These are phyloP conservation scores for Salix dunnii DNA, from an alignment of 345 rosid species.

Conservation along the genomic window DNA sequence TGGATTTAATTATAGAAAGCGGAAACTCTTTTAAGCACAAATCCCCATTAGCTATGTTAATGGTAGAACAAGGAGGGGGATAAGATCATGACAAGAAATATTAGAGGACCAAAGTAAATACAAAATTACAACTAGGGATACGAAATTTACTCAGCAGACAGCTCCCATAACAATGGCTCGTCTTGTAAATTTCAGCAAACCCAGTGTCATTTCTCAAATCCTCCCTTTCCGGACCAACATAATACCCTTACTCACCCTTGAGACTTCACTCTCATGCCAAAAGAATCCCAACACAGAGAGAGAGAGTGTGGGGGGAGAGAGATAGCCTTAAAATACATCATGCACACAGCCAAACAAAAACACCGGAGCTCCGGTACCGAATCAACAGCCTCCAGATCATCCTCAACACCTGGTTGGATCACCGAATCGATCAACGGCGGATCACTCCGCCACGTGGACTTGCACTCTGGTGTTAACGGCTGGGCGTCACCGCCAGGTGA, in stretches of 20 bases:
- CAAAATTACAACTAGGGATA: too few relatives aligned
- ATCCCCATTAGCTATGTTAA: too few relatives aligned
- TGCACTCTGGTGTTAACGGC: constrained; percentile 64
- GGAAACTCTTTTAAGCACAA: too few relatives aligned
- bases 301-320: background rate
- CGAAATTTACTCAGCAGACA: too few relatives aligned
- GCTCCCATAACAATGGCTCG: background rate
- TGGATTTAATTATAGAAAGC: too few relatives aligned
- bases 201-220: background rate
- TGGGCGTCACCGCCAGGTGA: constrained; percentile 96
- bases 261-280: background rate
- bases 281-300: background rate
- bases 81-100: too few relatives aligned
- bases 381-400: constrained; percentile 25
- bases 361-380: constrained; percentile 36
- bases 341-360: constrained; percentile 56
- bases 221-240: background rate
- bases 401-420: constrained; percentile 48
- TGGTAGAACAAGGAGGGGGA: too few relatives aligned
- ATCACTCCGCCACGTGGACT: constrained; percentile 70
- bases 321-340: background rate
- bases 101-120: too few relatives aligned
- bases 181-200: background rate
- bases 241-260: background rate
- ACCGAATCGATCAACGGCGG: constrained; percentile 67